Percentiles rank a stretch among this genome's conserved stretches.
Conservation (phyloP, 208 protist genomes). For the Herpetomonas muscarum region DNA sequence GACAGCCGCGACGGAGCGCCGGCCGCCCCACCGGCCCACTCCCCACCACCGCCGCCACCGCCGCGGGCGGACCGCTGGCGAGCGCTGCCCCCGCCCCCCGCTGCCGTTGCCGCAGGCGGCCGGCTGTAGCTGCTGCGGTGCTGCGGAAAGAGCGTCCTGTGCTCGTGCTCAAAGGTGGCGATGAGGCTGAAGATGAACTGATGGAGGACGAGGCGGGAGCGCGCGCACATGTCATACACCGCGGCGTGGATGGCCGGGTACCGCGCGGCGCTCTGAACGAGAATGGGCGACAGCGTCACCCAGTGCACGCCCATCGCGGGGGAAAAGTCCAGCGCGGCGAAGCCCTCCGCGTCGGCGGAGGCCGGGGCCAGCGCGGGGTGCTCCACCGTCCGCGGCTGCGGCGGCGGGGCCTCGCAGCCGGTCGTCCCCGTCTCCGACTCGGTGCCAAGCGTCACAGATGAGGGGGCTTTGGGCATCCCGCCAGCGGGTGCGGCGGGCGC, state of each 20-base stretch:
- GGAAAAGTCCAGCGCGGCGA: constrained; percentile 58
- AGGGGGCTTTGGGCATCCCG: not conserved
- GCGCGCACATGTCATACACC: constrained; percentile 63
- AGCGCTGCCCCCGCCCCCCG: not conserved
- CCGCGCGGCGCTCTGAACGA: constrained; percentile 38
- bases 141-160: constrained; percentile 26
- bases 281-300: constrained; percentile 50
- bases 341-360: constrained; percentile 16
- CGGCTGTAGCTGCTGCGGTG: not conserved
- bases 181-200: constrained; percentile 70
- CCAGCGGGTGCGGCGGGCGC: not conserved
- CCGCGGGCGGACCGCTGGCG: not conserved
- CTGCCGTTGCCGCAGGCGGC: not conserved
- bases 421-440: not conserved
- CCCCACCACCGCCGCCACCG: not conserved
- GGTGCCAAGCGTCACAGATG: not conserved
- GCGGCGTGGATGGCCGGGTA: constrained; percentile 39
- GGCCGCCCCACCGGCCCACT: not conserved
- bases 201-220: constrained; percentile 54
- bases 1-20: not conserved
- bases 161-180: constrained; percentile 52
- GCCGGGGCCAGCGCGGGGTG: not conserved
- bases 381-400: not conserved
- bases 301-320: constrained; percentile 53
- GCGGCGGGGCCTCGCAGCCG: constrained; percentile 1